Evolutionary conservation across 202 grass and related monocot species (phyloP).

Genomic region (Miscanthus sacchariflorus): DNA sequence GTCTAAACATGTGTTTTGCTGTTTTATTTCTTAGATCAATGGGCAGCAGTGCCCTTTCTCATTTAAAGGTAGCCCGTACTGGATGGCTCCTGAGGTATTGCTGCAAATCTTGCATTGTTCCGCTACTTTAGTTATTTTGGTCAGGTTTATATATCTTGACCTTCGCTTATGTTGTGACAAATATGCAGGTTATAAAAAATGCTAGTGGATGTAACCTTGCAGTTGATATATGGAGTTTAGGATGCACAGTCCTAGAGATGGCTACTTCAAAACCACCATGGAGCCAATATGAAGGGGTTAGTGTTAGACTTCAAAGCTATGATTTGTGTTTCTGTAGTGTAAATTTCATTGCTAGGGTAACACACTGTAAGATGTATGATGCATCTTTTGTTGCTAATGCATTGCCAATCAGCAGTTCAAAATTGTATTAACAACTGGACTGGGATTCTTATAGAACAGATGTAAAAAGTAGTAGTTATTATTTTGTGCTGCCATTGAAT

Average conservation of each 20-base stretch:
- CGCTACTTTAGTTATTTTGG: conserved; percentile 31
- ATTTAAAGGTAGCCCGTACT: conserved; percentile 96
- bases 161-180: conserved; percentile 40
- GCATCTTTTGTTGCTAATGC: conserved; percentile 34
- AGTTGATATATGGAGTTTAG: conserved; percentile 99
- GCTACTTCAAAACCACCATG: conserved; percentile 98
- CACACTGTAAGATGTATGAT: conserved; percentile 30
- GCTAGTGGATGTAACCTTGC: conserved; percentile 94
- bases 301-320: conserved; percentile 55
- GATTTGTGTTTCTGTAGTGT: conserved; percentile 44
- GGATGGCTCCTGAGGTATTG: conserved; percentile 99
- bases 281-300: conserved; percentile 99
- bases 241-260: conserved; percentile 99
- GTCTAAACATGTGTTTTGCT: conserved; percentile 44
- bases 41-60: conserved; percentile 93
- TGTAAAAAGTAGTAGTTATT: not conserved
- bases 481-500: conserved; percentile 2
- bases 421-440: not conserved
- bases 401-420: conserved; percentile 27
- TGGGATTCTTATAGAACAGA: not conserved
- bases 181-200: conserved; percentile 94
- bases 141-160: conserved; percentile 27
- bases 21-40: conserved; percentile 79
- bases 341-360: conserved; percentile 31
- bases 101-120: conserved; percentile 32